Conservation (phyloP, 2,329 filamentous ascomycete species). For the Mycosphaerella sp. region DNA sequence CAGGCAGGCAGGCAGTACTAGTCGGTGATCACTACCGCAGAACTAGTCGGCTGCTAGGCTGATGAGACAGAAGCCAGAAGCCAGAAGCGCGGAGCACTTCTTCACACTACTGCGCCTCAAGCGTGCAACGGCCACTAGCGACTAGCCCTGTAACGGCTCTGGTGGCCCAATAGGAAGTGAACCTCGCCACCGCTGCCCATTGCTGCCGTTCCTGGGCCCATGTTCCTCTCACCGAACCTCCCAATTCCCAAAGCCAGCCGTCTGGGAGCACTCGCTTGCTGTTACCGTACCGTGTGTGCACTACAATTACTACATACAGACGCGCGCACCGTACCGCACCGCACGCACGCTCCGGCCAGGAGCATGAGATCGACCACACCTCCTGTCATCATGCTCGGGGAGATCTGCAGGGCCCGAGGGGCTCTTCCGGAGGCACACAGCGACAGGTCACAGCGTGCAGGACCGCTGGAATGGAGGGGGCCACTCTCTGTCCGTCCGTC, state of each 20-base stretch:
- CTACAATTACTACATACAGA: too few relatives aligned
- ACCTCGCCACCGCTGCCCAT: neutral
- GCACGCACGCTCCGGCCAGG: neutral
- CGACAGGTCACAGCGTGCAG: too few relatives aligned
- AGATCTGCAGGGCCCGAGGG: slow-evolving; percentile 15
- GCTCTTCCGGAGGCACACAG: neutral
- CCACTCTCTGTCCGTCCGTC: neutral
- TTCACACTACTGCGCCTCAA: slow-evolving; percentile 12
- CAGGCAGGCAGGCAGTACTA: too few relatives aligned
- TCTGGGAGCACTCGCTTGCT: neutral
- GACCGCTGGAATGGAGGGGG: neutral
- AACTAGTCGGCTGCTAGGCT: slow-evolving; percentile 3
- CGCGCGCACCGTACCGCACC: too few relatives aligned
- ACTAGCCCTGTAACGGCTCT: neutral
- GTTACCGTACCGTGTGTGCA: too few relatives aligned
- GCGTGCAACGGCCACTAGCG: slow-evolving; percentile 5
- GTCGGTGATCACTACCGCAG: slow-evolving; percentile 1
- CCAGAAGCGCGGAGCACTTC: slow-evolving; percentile 12
- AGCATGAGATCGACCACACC: neutral
- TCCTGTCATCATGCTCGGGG: slow-evolving; percentile 2
- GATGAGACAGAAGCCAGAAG: slow-evolving; percentile 11
- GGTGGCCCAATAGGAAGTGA: slow-evolving; percentile 5
- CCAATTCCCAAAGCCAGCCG: neutral
- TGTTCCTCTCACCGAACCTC: neutral
- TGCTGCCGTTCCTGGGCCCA: neutral